Evolutionary conservation across 169 alveolate species (phyloP), one percentile per base, ranked within the genome.

Genomic region (Cryptosporidium tyzzeri): DNA sequence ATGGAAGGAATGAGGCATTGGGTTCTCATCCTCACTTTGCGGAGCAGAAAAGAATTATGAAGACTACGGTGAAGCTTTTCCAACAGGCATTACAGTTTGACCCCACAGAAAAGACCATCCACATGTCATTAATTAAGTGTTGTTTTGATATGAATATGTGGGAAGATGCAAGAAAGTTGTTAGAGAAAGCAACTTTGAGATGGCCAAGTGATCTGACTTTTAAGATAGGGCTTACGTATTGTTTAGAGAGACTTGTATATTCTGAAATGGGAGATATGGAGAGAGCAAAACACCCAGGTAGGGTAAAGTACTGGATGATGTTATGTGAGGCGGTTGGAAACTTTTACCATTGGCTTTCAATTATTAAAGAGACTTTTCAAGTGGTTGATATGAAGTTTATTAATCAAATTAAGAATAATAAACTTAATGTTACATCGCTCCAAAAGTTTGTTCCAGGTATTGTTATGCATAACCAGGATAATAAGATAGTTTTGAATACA

Each of bases 251-350:
- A 21, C 75, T 80, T 18, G 75, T 80, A 12, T 80, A 80, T 31
- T 80, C 89, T 1, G 89, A 80, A 33, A 80, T 80, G 89, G 89
- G 89, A 9, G 89, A 80, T 48, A 80, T 80, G 89, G 89, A 80
- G 51, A 59, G 89, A 23, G 89, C 89, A 26, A 80, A 80, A 33
- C 89, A 80, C 45, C 89, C 89, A 29, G 89, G 89, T 1, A 80
- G 89, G 59, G 89, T 80, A 26, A 80, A 65, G 29, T 80, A 80
- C 21, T 80, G 89, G 89, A 80, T 80, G 89, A 80, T 80, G 68
- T 55, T 80, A 16, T 80, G 89, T 41, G 89, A 80, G 44, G 74
- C 75, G 0, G 89, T 80, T 39, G 89, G 89, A 1, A 50, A 26
- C 45, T 80, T 80, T 21, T 80, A 80, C 35, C 89, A 80, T 14